phyloP scores from a whole-genome alignment of 306 rosid genomes.

The Senna siamea region DNA sequence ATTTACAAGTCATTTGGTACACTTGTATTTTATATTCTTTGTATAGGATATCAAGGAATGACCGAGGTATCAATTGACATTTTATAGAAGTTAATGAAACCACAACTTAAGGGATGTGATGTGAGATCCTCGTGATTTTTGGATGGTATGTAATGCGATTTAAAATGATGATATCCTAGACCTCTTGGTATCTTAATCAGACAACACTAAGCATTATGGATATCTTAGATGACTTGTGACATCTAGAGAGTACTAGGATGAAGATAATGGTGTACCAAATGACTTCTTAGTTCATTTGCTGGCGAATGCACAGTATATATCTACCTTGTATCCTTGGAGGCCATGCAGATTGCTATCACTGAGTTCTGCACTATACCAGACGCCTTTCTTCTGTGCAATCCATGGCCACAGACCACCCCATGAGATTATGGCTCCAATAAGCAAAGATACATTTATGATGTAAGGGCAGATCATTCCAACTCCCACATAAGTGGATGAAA shows the following conservation, averaged over 20 bases:
- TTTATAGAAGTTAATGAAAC: neutral
- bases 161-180: neutral
- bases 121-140: neutral
- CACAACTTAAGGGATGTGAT: neutral
- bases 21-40: neutral
- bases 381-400: conserved; percentile 63
- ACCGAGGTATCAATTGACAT: neutral
- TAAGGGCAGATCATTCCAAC: conserved; percentile 79
- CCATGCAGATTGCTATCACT: conserved; percentile 56
- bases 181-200: no score
- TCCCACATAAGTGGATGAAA: conserved; percentile 76
- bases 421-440: conserved; percentile 69
- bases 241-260: neutral
- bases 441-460: conserved; percentile 63
- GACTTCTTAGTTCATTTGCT: neutral
- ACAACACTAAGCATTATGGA: no score
- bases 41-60: neutral
- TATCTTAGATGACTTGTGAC: neutral
- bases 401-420: conserved; percentile 81
- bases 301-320: neutral
- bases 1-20: no score
- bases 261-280: neutral
- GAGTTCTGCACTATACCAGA: conserved; percentile 61
- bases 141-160: neutral
- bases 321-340: conserved; percentile 75